Evolutionary conservation across 768 basidiomycete species (phyloP).

Genomic region (Pulveroboletus ravenelii): DNA sequence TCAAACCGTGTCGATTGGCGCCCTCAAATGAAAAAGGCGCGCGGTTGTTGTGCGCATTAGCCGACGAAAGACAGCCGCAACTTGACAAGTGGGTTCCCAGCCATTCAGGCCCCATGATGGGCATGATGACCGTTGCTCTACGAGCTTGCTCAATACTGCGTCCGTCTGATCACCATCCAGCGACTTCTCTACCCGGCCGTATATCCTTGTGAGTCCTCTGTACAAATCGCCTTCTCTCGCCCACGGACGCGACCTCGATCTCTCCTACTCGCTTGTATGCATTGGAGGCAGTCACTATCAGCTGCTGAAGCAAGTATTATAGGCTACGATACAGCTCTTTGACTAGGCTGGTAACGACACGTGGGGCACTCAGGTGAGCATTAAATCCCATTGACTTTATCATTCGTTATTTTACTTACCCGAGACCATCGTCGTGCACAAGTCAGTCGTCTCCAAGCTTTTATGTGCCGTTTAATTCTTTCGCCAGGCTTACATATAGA

Average conservation of each 20-base stretch:
- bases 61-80: slow-evolving; percentile 8
- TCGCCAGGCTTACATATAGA: background rate
- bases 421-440: slow-evolving; percentile 52
- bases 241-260: slow-evolving; percentile 54
- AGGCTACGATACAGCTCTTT: slow-evolving; percentile 32
- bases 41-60: slow-evolving; percentile 14
- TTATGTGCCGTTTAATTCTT: background rate
- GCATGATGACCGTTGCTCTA: slow-evolving; percentile 3
- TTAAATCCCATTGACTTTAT: background rate
- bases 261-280: slow-evolving; percentile 58
- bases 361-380: slow-evolving; percentile 22
- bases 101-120: background rate
- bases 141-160: too few relatives aligned
- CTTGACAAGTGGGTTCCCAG: slow-evolving; percentile 12
- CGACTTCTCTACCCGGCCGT: too few relatives aligned
- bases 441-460: slow-evolving; percentile 53
- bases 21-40: slow-evolving; percentile 20
- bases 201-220: too few relatives aligned
- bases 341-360: slow-evolving; percentile 54
- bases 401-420: slow-evolving; percentile 30
- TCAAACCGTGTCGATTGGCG: slow-evolving; percentile 18
- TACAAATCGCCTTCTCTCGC: slow-evolving; percentile 42
- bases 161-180: slow-evolving; percentile 36
- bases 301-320: slow-evolving; percentile 45
- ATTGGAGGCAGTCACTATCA: slow-evolving; percentile 38